Percentiles rank a stretch among this genome's conserved stretches.
Evolutionary conservation across 352 stramenopile species (phyloP).

Genomic region (Phytophthora ohioensis): DNA sequence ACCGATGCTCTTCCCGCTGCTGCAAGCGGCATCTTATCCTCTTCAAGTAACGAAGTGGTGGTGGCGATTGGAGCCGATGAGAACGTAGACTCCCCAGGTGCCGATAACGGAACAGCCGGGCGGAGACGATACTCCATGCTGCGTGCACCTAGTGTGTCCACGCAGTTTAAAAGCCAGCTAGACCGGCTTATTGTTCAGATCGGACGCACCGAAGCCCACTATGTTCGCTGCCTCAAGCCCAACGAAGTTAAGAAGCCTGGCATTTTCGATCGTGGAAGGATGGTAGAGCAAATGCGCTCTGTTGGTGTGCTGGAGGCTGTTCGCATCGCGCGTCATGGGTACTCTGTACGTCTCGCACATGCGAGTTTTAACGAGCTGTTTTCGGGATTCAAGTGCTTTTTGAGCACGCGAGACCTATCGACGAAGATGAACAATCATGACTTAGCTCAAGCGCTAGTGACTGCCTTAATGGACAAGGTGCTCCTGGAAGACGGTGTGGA

Average conservation of each 20-base stretch:
- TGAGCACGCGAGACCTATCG: conserved; percentile 29
- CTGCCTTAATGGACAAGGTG: conserved; percentile 49
- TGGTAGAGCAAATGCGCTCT: conserved; percentile 98
- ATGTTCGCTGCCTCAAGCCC: conserved; percentile 99
- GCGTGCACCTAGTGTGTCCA: conserved; percentile 81
- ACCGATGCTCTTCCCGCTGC: conserved; percentile 81
- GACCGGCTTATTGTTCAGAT: conserved; percentile 95
- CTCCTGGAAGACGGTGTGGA: conserved; percentile 37
- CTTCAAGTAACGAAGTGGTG: conserved; percentile 75
- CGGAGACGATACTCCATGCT: conserved; percentile 61
- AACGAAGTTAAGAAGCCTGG: conserved; percentile 92
- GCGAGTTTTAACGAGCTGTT: conserved; percentile 91
- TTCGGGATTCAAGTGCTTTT: conserved; percentile 59
- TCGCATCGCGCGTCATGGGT: conserved; percentile 95
- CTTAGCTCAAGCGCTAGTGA: conserved; percentile 38
- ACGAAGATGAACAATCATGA: conserved; percentile 45
- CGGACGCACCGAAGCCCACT: conserved; percentile 96
- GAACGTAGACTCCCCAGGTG: conserved; percentile 47
- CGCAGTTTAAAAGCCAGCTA: conserved; percentile 95
- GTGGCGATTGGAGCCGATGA: conserved; percentile 62
- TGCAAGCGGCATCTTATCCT: conserved; percentile 57
- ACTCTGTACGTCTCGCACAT: conserved; percentile 95
- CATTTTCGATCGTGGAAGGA: conserved; percentile 80
- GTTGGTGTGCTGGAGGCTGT: conserved; percentile 97
- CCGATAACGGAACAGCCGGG: conserved; percentile 21